phyloP scores from a whole-genome alignment of 2,329 filamentous ascomycete species.

The Paraphaeosphaeria minitans region DNA sequence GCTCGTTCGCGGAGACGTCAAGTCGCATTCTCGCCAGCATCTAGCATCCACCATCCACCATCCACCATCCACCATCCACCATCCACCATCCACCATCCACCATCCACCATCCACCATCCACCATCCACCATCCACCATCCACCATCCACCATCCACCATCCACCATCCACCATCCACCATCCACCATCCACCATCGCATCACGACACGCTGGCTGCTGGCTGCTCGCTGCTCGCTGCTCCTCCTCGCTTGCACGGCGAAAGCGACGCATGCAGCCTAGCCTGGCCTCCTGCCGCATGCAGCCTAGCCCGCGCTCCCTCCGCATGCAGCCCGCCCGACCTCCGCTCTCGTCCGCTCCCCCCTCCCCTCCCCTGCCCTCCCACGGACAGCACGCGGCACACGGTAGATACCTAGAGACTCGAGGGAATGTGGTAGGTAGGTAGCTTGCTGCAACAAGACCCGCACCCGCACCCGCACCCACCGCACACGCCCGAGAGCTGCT shows the following conservation, averaged over 20 bases:
- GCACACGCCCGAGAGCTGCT: conserved; percentile 9
- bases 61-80: too few relatives aligned
- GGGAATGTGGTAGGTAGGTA: too few relatives aligned
- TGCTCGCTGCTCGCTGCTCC: neutral
- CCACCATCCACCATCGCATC: too few relatives aligned
- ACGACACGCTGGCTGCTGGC: neutral
- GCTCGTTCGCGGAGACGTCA: neutral
- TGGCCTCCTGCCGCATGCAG: neutral
- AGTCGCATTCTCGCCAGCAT: neutral
- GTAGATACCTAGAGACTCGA: too few relatives aligned
- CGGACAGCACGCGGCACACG: neutral
- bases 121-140: too few relatives aligned
- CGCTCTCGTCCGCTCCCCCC: too few relatives aligned
- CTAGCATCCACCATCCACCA: too few relatives aligned
- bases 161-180: too few relatives aligned
- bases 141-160: too few relatives aligned
- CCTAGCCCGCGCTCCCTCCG: conserved; percentile 4
- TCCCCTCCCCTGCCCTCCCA: neutral
- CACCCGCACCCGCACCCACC: neutral
- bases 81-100: too few relatives aligned
- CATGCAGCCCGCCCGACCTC: too few relatives aligned
- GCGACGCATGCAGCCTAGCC: conserved; percentile 16
- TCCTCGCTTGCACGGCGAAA: neutral
- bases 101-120: too few relatives aligned
- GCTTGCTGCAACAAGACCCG: neutral